Evolutionary conservation across 2,329 filamentous ascomycete genomes (phyloP).

Genomic region (Parastagonospora nodorum): DNA sequence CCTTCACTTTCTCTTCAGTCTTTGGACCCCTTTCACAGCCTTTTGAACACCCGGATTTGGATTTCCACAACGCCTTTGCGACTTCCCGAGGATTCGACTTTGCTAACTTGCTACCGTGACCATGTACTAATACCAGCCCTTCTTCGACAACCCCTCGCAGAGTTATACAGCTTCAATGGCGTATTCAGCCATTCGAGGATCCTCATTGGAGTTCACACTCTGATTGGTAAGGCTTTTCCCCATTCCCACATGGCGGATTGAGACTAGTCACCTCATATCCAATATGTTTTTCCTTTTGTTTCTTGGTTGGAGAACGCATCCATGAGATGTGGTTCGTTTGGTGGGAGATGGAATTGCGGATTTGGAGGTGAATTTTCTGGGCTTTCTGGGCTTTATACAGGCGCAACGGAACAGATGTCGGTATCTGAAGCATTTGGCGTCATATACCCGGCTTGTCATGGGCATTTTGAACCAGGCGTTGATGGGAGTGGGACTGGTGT

Average conservation of each 20-base stretch:
- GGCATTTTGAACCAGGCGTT: not conserved
- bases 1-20: not conserved
- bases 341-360: not conserved
- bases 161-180: no score
- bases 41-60: not conserved
- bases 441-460: conserved; percentile 2
- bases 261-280: no score
- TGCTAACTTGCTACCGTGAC: not conserved
- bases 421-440: not conserved
- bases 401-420: not conserved
- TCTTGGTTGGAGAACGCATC: not conserved
- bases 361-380: not conserved
- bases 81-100: not conserved
- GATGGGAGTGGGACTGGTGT: not conserved
- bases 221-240: not conserved
- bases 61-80: not conserved
- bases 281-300: not conserved
- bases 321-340: not conserved
- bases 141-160: no score
- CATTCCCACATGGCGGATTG: not conserved
- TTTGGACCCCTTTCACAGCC: not conserved
- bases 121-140: not conserved
- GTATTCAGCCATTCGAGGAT: no score
- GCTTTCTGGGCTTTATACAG: not conserved
- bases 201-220: no score